Evolutionary conservation across 2,329 filamentous ascomycete genomes (phyloP).

Genomic region (Blumeriella jaapii): DNA sequence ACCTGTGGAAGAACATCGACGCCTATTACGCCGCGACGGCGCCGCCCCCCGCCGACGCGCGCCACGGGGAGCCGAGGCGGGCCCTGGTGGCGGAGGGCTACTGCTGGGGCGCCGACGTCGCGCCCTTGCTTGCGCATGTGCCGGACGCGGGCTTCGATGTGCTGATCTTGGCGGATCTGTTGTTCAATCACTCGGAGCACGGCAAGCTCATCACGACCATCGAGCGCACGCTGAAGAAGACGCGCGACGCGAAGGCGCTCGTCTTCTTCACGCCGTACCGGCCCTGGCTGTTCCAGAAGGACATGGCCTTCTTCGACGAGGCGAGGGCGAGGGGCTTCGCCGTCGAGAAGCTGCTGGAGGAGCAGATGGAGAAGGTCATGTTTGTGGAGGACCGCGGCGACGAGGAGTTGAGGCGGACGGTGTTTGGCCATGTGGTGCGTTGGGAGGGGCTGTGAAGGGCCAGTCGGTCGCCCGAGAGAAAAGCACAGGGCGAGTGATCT

Average conservation of each 20-base stretch:
- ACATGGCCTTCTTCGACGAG: slow-evolving; percentile 76
- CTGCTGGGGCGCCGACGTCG: slow-evolving; percentile 65
- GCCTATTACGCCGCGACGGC: slow-evolving; percentile 1
- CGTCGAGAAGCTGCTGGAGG: slow-evolving; percentile 72
- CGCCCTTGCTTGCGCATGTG: slow-evolving; percentile 46
- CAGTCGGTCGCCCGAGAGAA: too few species aligned
- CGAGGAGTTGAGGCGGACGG: slow-evolving; percentile 67
- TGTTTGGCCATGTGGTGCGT: slow-evolving; percentile 32
- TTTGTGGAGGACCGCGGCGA: slow-evolving; percentile 86
- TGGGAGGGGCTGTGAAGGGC: too few species aligned
- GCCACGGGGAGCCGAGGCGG: slow-evolving; percentile 10
- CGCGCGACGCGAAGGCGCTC: slow-evolving; percentile 39
- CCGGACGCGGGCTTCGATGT: slow-evolving; percentile 51
- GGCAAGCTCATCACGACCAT: slow-evolving; percentile 64
- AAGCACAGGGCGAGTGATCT: too few species aligned
- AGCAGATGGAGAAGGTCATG: slow-evolving; percentile 73
- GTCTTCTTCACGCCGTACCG: slow-evolving; percentile 94
- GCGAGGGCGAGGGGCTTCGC: slow-evolving; percentile 58
- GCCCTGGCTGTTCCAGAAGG: slow-evolving; percentile 78
- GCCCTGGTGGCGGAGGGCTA: slow-evolving; percentile 55
- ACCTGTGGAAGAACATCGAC: slow-evolving; percentile 65
- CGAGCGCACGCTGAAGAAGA: slow-evolving; percentile 48
- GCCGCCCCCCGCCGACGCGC: neutral
- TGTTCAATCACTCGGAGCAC: slow-evolving; percentile 89
- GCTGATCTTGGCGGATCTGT: slow-evolving; percentile 73